Evolutionary conservation across 2,329 filamentous ascomycete species (phyloP).

Genomic region (Fusarium xyrophilum): DNA sequence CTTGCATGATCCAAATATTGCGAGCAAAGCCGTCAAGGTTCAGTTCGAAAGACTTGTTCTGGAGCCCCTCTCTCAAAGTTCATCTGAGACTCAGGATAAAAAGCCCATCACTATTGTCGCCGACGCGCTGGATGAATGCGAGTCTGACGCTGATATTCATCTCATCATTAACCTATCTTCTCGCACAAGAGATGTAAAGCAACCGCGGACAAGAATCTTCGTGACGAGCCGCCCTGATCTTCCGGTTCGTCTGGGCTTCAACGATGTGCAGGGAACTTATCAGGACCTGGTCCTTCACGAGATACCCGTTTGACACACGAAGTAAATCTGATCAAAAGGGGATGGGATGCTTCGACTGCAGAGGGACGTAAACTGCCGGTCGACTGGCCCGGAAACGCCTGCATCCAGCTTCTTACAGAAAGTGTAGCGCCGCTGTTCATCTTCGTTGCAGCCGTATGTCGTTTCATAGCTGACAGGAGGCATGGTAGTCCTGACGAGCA

Average conservation of each 20-base stretch:
- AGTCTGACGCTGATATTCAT: not conserved
- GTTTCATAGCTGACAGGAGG: not conserved
- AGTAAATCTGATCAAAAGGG: not conserved
- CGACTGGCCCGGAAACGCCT: not conserved
- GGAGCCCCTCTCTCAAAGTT: not conserved
- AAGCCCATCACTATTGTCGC: not conserved
- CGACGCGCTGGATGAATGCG: not conserved
- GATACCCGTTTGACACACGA: conserved; percentile 22
- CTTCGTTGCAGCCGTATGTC: not conserved
- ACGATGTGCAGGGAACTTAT: conserved; percentile 30
- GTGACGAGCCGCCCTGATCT: conserved; percentile 54
- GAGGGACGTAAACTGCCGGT: not conserved
- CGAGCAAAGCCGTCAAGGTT: fast-evolving
- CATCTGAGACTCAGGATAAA: not conserved
- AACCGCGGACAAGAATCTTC: conserved; percentile 40
- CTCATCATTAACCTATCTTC: not conserved
- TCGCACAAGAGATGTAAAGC: not conserved
- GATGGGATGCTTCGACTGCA: too few species aligned
- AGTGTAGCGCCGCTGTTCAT: not conserved
- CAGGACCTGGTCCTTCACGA: conserved; percentile 47
- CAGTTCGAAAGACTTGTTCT: not conserved
- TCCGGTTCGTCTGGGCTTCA: conserved; percentile 48
- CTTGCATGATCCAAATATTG: fast-evolving
- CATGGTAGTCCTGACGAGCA: not conserved
- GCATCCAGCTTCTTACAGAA: fast-evolving